These are phyloP conservation scores for Phytophthora pluvialis DNA, from an alignment of 352 stramenopile species.

Conservation along the genomic window DNA sequence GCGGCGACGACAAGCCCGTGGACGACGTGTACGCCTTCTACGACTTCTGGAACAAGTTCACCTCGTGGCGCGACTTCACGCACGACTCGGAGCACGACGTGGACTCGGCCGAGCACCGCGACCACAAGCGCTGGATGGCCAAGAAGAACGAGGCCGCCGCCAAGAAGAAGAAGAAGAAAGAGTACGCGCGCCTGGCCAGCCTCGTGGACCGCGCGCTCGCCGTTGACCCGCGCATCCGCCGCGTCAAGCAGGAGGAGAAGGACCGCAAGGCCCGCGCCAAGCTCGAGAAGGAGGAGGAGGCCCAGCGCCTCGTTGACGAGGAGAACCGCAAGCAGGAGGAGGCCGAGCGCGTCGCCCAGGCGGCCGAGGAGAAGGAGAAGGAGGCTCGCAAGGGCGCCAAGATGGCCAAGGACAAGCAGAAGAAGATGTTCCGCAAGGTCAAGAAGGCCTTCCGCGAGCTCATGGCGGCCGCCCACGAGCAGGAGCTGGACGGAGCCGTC, in stretches of 20 bases:
- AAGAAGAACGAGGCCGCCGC: conserved; percentile 88
- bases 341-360: conserved; percentile 46
- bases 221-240: conserved; percentile 77
- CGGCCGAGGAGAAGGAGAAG: conserved; percentile 79
- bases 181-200: conserved; percentile 82
- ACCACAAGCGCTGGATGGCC: conserved; percentile 90
- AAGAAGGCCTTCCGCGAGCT: conserved; percentile 88
- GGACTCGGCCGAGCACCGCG: conserved; percentile 81
- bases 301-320: conserved; percentile 71
- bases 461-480: conserved; percentile 66
- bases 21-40: conserved; percentile 85
- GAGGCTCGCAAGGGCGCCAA: conserved; percentile 72
- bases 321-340: conserved; percentile 72
- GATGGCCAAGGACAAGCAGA: conserved; percentile 84
- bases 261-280: conserved; percentile 82
- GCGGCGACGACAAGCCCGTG: conserved; percentile 64
- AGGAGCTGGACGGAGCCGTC: conserved; percentile 62
- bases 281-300: conserved; percentile 76
- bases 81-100: conserved; percentile 89
- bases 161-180: conserved; percentile 92
- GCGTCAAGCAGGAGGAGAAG: conserved; percentile 86
- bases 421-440: conserved; percentile 84
- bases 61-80: conserved; percentile 87
- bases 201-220: conserved; percentile 82
- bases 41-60: conserved; percentile 92